Conservation (phyloP, 2,329 filamentous ascomycete genomes). For the Trichoderma polysporum region DNA sequence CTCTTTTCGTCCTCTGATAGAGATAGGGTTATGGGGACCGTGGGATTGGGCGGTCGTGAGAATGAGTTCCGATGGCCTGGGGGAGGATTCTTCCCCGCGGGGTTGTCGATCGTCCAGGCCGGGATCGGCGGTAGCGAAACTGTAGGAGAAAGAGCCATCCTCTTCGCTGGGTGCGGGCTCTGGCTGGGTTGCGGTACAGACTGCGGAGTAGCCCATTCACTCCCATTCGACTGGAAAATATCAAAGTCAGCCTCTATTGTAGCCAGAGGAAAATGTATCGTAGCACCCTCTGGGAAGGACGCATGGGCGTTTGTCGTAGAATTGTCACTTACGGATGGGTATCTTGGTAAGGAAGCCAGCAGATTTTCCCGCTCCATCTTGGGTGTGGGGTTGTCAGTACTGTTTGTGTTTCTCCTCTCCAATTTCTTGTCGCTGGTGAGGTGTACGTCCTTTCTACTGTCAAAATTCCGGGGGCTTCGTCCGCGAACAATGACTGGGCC, state of each 20-base stretch:
- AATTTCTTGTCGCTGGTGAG: conserved; percentile 57
- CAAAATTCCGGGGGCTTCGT: conserved; percentile 89
- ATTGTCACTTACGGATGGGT: conserved; percentile 35
- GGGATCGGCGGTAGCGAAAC: conserved; percentile 55
- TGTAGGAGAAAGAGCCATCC: conserved; percentile 52
- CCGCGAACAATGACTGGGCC: conserved; percentile 94
- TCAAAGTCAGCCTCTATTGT: conserved; percentile 20
- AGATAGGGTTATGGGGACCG: conserved; percentile 51
- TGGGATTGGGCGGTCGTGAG: conserved; percentile 30
- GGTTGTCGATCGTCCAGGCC: conserved; percentile 45
- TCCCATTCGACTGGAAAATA: conserved; percentile 32
- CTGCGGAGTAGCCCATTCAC: conserved; percentile 48
- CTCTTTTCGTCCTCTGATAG: conserved; percentile 62
- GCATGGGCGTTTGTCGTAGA: conserved; percentile 34
- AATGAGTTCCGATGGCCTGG: conserved; percentile 25
- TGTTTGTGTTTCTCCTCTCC: conserved; percentile 46
- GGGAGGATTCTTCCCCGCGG: conserved; percentile 25
- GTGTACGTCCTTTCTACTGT: conserved; percentile 82
- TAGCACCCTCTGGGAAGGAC: background rate
- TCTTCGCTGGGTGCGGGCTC: conserved; percentile 52
- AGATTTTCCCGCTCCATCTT: conserved; percentile 38
- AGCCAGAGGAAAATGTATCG: background rate
- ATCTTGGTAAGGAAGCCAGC: conserved; percentile 32
- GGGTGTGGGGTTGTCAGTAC: conserved; percentile 34
- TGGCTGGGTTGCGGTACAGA: conserved; percentile 37